Evolutionary conservation across 768 basidiomycete genomes (phyloP).

Genomic region (Coprinopsis sp.): DNA sequence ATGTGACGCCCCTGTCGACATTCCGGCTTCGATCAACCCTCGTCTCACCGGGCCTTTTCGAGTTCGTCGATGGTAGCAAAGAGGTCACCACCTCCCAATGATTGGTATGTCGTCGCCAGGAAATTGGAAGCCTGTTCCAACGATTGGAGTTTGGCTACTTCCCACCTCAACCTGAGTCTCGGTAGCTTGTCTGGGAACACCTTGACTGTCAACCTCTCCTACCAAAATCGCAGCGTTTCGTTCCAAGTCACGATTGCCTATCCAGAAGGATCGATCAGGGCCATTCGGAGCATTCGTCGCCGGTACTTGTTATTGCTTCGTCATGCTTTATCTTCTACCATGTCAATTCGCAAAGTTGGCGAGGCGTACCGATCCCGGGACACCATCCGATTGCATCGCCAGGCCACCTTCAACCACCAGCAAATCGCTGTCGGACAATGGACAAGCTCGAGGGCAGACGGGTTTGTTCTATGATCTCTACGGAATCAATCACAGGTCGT

Average conservation of each 20-base stretch:
- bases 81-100: constrained; percentile 34
- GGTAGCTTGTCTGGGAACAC: constrained; percentile 38
- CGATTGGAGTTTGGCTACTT: constrained; percentile 47
- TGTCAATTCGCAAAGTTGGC: constrained; percentile 34
- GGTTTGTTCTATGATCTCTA: constrained; percentile 58
- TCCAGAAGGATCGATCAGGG: constrained; percentile 43
- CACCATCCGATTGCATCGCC: constrained; percentile 32
- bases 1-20: constrained; percentile 2
- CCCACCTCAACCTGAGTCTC: constrained; percentile 43
- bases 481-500: constrained; percentile 36
- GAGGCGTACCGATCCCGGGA: no score
- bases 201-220: constrained; percentile 43
- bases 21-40: background rate
- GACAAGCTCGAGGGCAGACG: constrained; percentile 43
- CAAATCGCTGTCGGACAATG: constrained; percentile 47
- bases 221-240: constrained; percentile 41
- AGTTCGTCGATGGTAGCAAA: constrained; percentile 35
- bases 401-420: constrained; percentile 49
- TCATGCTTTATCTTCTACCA: no score
- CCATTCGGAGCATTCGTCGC: constrained; percentile 48
- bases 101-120: constrained; percentile 49
- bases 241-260: constrained; percentile 44
- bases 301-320: constrained; percentile 25
- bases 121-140: constrained; percentile 45
- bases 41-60: constrained; percentile 39